Conservation (phyloP, 352 stramenopile species). For the Globisporangium uncinulatum region DNA sequence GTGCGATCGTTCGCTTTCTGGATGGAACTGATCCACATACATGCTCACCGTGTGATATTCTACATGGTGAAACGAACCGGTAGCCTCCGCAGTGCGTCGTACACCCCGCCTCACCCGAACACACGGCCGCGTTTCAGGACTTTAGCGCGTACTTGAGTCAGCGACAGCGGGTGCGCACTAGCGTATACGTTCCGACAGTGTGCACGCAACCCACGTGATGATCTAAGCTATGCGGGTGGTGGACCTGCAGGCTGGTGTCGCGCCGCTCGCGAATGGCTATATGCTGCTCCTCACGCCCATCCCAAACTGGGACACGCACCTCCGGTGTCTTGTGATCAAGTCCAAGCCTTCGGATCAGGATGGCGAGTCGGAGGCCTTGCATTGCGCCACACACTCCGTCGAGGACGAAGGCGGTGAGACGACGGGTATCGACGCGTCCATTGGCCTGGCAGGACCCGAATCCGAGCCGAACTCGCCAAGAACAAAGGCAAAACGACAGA, state of each 20-base stretch:
- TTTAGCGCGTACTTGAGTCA: slow-evolving; percentile 48
- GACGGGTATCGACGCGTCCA: neutral
- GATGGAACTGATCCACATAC: neutral
- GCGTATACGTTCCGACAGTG: neutral
- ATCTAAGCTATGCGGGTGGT: neutral
- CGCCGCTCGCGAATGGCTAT: slow-evolving; percentile 27
- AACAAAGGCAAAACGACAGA: slow-evolving; percentile 1
- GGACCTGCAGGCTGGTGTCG: slow-evolving; percentile 45
- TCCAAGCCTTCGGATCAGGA: slow-evolving; percentile 17
- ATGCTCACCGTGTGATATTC: neutral
- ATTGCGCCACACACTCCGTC: slow-evolving; percentile 1
- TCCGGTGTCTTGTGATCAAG: slow-evolving; percentile 56
- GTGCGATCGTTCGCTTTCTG: neutral
- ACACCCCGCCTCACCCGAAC: slow-evolving; percentile 15
- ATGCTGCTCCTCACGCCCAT: slow-evolving; percentile 57
- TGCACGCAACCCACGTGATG: neutral
- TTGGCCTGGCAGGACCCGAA: neutral
- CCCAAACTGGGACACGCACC: slow-evolving; percentile 21
- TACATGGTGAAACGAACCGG: neutral
- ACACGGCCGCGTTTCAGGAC: slow-evolving; percentile 30
- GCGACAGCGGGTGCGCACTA: slow-evolving; percentile 36
- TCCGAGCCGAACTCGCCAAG: slow-evolving; percentile 1
- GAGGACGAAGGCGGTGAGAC: neutral
- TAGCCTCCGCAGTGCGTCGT: slow-evolving; percentile 56
- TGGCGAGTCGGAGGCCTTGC: neutral